Evolutionary conservation across 2,329 filamentous ascomycete genomes (phyloP), one percentile per base, ranked within the genome.

Genomic region (Daldinia sp.): DNA sequence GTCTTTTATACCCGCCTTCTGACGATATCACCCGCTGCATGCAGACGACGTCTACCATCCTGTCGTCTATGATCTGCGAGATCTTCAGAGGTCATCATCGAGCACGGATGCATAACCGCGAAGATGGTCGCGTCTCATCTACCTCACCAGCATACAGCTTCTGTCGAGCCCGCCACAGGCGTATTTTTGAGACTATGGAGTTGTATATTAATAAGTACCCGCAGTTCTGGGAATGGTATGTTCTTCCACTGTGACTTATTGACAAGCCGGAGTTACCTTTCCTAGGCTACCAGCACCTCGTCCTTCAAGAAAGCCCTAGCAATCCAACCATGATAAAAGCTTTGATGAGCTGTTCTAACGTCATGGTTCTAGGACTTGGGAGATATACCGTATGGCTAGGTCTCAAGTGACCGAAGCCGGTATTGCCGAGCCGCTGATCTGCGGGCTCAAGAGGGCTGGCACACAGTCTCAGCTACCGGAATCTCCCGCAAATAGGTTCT

Each of bases 21-120:
- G 35, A 39, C 12, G 35, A 39, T 15, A 39, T 39, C 12, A 6
- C 12, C 10, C 10, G 12, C 13, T 39, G 12, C 35, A 39, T 39
- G 12, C 35, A 13, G 35, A 39, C 35, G 12, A 39, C 35, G 12
- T 39, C 35, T 15, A 39, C 35, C 15, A 54, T 54, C 20, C 18
- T 39, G 7, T 54, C 51, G n/a, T 35, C 51, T 9, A 54, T 37
- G 30, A 30, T 54, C 20, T 54, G 51, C 20, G 51, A 54, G 20
- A 54, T 54, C 18, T 54, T 54, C 9, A 54, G 51, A 10, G 26
- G 51, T 33, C 51, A 54, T 33, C 30, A 37, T 20, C 51, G 51
- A 54, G 51, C 51, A 20, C 13, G 42, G n/a, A 46, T 46, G 42
- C 51, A 54, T 37, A 54, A 54, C 20, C 51, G 51, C n/a, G 51